Evolutionary conservation across 495 filamentous ascomycete species (phyloP), one percentile per base, ranked within the genome.

Genomic region (Polyplosphaeria fusca): DNA sequence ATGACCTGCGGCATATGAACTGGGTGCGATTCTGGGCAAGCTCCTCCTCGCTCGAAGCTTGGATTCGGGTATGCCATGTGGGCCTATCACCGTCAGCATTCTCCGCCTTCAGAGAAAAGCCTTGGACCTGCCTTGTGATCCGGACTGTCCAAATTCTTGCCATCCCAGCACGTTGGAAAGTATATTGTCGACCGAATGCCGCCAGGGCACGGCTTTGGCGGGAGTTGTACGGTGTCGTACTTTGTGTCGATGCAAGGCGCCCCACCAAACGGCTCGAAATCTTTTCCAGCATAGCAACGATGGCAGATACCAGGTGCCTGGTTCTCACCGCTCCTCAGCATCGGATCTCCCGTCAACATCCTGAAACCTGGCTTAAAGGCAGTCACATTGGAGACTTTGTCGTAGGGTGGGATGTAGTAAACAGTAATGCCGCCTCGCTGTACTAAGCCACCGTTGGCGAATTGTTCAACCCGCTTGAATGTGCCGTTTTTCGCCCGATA

Each of bases 181-280:
- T 50, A 59, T 14, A 41, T 30, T 13, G 48, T 59, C 2, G 47
- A 39, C 27, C 55, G 47, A 24, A 59, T 53, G 40, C 76, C 76
- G 46, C 75, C 76, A 73, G 76, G 47, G 74, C 76, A 20, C 72
- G 75, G 67, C 38, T 47, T 52, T 3, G 19, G 19, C 5, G 55
- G 55, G 4, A 59, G 40, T 1, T 25, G n/a, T 32, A 22, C 46
- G 16, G 55, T 52, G 37, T 59, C 55, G 4, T 35, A 35, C 7
- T 7, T 7, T 35, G 7, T 35, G 14, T 35, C 30, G 30, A 35
- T 14, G 14, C 30, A 35, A 7, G 30, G 30, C 30, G 30, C 30
- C 7, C 30, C 30, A 14, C 30, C 30, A 14, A 35, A 35, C 14
- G 30, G 30, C 30, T 35, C 7, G 30, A 35, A 35, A 35, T 35